Evolutionary conservation across 768 basidiomycete species (phyloP).

Genomic region (Hypholoma sublateritium): DNA sequence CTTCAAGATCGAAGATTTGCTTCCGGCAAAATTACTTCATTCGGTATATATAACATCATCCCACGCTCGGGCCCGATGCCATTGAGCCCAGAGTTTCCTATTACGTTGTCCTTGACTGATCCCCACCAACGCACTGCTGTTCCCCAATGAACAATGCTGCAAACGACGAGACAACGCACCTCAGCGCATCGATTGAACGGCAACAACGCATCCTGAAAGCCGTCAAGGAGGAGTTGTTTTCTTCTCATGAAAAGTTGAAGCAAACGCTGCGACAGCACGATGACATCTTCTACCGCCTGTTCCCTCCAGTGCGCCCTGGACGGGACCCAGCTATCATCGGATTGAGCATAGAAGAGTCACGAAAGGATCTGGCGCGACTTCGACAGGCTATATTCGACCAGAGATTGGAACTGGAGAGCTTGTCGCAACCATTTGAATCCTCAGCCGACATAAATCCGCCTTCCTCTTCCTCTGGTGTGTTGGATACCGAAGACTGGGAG

Average conservation of each 20-base stretch:
- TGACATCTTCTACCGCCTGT: conserved; percentile 7
- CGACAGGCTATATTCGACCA: conserved; percentile 6
- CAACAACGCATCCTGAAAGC: conserved; percentile 6
- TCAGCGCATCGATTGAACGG: not conserved
- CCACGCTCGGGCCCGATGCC: too few relatives aligned
- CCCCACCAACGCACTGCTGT: not conserved
- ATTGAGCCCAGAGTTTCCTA: not conserved
- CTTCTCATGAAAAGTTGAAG: conserved; percentile 3
- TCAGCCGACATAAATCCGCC: not conserved
- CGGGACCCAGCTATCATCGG: not conserved
- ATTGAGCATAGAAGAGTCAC: conserved; percentile 3
- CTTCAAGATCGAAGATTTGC: too few relatives aligned
- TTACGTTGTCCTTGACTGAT: not conserved
- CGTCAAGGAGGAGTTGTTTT: conserved; percentile 4
- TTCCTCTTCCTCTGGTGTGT: not conserved
- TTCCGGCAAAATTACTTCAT: too few relatives aligned
- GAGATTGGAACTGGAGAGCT: conserved; percentile 4
- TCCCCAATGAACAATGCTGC: not conserved
- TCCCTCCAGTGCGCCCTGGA: conserved; percentile 2
- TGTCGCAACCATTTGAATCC: not conserved
- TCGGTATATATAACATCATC: too few relatives aligned
- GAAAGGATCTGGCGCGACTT: not conserved
- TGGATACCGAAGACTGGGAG: not conserved
- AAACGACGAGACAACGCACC: not conserved
- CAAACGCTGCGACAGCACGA: conserved; percentile 1